Evolutionary conservation across 805 yeast genomes (phyloP).

Genomic region (Saturnispora ahearnii): DNA sequence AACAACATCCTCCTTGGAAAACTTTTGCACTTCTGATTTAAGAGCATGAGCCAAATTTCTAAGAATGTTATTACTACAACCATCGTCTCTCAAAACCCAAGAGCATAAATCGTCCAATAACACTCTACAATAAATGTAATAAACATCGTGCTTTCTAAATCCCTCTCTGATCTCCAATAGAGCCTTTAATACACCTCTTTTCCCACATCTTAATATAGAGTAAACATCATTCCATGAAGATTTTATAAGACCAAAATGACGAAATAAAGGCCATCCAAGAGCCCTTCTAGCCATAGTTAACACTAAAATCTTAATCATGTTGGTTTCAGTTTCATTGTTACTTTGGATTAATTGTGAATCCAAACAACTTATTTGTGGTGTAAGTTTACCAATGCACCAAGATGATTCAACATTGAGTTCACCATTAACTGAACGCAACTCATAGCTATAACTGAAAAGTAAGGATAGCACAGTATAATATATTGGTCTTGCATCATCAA

Average conservation of each 20-base stretch:
- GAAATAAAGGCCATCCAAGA: constrained; percentile 67
- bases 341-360: constrained; percentile 47
- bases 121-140: constrained; percentile 73
- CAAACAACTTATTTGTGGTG: constrained; percentile 68
- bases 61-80: constrained; percentile 48
- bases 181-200: constrained; percentile 49
- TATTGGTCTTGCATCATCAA: constrained; percentile 46
- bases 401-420: constrained; percentile 77
- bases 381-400: constrained; percentile 85
- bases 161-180: constrained; percentile 57
- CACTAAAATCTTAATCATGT: constrained; percentile 43
- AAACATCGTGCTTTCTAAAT: constrained; percentile 75
- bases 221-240: constrained; percentile 74
- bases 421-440: constrained; percentile 62
- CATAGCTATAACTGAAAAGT: constrained; percentile 67
- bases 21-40: constrained; percentile 30
- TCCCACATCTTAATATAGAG: constrained; percentile 57
- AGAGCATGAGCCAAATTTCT: constrained; percentile 62
- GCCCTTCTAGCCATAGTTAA: constrained; percentile 64
- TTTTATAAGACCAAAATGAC: constrained; percentile 52
- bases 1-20: constrained; percentile 40
- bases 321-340: constrained; percentile 25
- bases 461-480: constrained; percentile 58
- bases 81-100: constrained; percentile 56
- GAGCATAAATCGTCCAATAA: constrained; percentile 68